Evolutionary conservation across 352 stramenopile genomes (phyloP), one percentile per base, ranked within the genome.

Genomic region (Pythium folliculosum): DNA sequence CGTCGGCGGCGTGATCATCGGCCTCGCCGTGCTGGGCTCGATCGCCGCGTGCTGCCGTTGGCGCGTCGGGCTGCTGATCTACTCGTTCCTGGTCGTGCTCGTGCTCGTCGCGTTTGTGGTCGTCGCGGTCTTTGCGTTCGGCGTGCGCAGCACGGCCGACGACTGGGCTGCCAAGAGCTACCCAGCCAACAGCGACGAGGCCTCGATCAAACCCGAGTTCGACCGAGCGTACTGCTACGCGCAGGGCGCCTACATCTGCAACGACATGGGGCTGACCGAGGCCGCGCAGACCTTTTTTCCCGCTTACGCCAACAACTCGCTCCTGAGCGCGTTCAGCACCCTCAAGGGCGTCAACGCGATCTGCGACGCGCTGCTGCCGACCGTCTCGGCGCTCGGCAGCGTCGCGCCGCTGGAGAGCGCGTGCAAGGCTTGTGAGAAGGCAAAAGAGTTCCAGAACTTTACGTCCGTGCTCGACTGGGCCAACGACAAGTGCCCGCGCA

Each of bases 381-480:
- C 77, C 25, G 66, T 84, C 17, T 63, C 76, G 8, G 47, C 72
- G 23, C 66, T 92, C 3, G 48, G 80, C 38, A 75, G 70, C 7
- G 65, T 90, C 27, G 27, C 27, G 27, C 27, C 27, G 27, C 27
- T 32, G 27, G 27, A 32, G 27, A 32, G 27, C 27, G 27, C 27
- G 35, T 91, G 83, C 56, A 54, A 68, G 0, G 81, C 67, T n/a
- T 95, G 86, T 21, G 68, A 71, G 40, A 62, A 68, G 17, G 86
- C 82, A 14, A 83, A 78, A 37, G 37, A 90, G 55, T 82, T 86
- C 48, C 63, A 80, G 35, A 88, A 92, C 63, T 86, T 90, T 55
- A 85, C 80, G n/a, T 70, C 70, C 32, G 75, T 95, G n/a, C 76
- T 93, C 27, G 78, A 90, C 60, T 95, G 86, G 86, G 80, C 84